Evolutionary conservation across 2,329 filamentous ascomycete genomes (phyloP).

Genomic region (Dothideomycetidae sp.): DNA sequence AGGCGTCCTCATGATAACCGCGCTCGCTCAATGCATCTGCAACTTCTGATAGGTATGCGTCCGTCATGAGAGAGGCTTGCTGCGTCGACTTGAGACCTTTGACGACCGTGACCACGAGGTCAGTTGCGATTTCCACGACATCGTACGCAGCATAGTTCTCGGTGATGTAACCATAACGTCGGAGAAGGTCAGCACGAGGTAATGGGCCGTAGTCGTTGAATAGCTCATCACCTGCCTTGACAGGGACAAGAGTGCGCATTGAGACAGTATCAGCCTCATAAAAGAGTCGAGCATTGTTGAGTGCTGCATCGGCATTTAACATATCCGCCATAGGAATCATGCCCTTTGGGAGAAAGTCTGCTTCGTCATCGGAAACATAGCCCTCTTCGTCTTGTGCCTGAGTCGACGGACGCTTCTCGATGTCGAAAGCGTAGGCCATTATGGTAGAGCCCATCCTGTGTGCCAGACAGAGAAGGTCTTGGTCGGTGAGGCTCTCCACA

Average conservation of each 20-base stretch:
- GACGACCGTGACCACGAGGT: constrained; percentile 37
- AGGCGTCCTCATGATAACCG: constrained; percentile 10
- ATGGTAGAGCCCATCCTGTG: constrained; percentile 78
- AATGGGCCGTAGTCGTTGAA: constrained; percentile 83
- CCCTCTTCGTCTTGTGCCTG: constrained; percentile 45
- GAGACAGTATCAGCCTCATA: constrained; percentile 47
- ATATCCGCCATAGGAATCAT: constrained; percentile 89
- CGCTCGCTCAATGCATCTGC: constrained; percentile 18
- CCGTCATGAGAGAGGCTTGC: constrained; percentile 19
- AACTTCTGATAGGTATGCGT: constrained; percentile 23
- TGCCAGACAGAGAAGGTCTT: constrained; percentile 41
- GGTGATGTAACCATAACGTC: constrained; percentile 81
- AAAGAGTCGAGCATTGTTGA: constrained; percentile 59
- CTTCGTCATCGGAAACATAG: constrained; percentile 32
- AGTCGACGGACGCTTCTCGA: constrained; percentile 37
- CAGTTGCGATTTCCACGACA: constrained; percentile 62
- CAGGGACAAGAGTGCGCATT: constrained; percentile 56
- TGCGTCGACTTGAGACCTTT: constrained; percentile 13
- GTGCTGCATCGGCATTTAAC: constrained; percentile 71
- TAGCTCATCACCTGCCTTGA: constrained; percentile 59
- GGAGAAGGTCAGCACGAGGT: constrained; percentile 65
- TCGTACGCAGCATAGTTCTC: constrained; percentile 63
- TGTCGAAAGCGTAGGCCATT: constrained; percentile 87
- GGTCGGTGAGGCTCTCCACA: constrained; percentile 26
- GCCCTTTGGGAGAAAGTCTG: constrained; percentile 47